Percentiles rank a stretch among this genome's conserved stretches.
Conservation (phyloP, 495 filamentous ascomycete species). For the Astrothelium subdiscretum region DNA sequence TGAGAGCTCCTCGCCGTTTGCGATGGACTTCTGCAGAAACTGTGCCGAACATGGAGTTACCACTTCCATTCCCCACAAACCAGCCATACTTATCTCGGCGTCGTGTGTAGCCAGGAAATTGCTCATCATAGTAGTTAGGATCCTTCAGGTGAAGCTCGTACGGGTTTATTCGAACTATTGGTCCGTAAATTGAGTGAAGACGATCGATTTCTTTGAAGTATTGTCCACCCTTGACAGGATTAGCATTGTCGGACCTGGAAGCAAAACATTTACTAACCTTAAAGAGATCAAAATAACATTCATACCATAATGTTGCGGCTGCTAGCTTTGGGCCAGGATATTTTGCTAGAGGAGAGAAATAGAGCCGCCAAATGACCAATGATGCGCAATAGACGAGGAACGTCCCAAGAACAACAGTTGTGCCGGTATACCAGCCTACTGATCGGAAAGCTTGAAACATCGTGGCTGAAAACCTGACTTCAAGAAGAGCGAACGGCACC, state of each 20-base stretch:
- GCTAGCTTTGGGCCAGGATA: constrained; percentile 18
- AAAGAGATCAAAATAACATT: constrained; percentile 21
- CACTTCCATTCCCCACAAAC: constrained; percentile 4
- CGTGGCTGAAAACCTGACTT: too few relatives aligned
- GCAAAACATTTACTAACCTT: constrained; percentile 7
- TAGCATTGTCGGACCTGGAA: constrained; percentile 9
- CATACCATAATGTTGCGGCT: constrained; percentile 19
- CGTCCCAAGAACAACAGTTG: background rate
- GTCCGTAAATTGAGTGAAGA: constrained; percentile 12
- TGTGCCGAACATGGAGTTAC: constrained; percentile 4
- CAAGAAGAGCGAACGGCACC: too few relatives aligned
- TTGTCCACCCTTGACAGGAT: constrained; percentile 6
- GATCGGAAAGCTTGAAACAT: too few relatives aligned
- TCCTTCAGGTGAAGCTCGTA: constrained; percentile 23
- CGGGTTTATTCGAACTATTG: constrained; percentile 24
- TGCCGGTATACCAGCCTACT: too few relatives aligned
- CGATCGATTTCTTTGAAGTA: background rate
- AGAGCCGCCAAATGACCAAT: background rate
- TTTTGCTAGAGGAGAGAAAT: background rate
- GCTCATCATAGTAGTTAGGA: constrained; percentile 13
- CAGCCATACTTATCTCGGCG: constrained; percentile 14
- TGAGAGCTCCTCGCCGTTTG: constrained; percentile 33
- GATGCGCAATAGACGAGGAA: background rate
- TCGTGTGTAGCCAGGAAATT: constrained; percentile 8
- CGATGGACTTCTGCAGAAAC: constrained; percentile 35